Percentiles rank a stretch among this genome's conserved stretches.
phyloP scores from a whole-genome alignment of 106 monocot genomes.

The Dendrobium chrysotoxum region DNA sequence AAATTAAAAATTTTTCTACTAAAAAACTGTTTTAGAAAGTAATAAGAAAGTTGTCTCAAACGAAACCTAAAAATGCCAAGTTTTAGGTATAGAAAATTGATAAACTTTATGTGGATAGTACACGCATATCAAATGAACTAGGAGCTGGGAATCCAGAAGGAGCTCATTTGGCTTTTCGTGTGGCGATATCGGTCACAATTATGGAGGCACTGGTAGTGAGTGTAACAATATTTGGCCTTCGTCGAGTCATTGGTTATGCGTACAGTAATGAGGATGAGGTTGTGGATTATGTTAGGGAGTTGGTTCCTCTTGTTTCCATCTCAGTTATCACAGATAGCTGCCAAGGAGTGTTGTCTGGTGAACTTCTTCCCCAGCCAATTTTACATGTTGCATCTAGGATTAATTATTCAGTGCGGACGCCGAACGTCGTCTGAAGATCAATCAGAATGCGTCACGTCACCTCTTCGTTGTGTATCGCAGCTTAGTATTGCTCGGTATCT shows the following conservation, averaged over 20 bases:
- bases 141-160: conserved; percentile 18
- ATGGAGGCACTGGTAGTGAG: conserved; percentile 27
- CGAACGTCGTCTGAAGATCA: too few species aligned
- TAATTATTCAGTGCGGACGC: too few species aligned
- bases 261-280: conserved; percentile 53
- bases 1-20: too few species aligned
- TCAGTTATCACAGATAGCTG: conserved; percentile 34
- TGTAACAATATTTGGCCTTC: conserved; percentile 18
- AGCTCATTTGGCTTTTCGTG: conserved; percentile 33
- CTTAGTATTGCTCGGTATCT: too few species aligned
- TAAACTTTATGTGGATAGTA: conserved; percentile 6
- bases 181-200: conserved; percentile 29
- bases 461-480: too few species aligned
- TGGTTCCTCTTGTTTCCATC: conserved; percentile 46
- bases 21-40: too few species aligned
- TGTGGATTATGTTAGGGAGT: conserved; percentile 30
- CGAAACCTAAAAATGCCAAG: neutral
- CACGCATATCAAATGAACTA: conserved; percentile 19
- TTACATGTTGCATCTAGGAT: neutral
- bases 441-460: too few species aligned
- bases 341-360: conserved; percentile 53
- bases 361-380: neutral
- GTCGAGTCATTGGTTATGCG: conserved; percentile 35
- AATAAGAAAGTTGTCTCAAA: too few species aligned
- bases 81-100: neutral